Conservation (phyloP, 805 yeast species). For the Kluyveromyces lactis region DNA sequence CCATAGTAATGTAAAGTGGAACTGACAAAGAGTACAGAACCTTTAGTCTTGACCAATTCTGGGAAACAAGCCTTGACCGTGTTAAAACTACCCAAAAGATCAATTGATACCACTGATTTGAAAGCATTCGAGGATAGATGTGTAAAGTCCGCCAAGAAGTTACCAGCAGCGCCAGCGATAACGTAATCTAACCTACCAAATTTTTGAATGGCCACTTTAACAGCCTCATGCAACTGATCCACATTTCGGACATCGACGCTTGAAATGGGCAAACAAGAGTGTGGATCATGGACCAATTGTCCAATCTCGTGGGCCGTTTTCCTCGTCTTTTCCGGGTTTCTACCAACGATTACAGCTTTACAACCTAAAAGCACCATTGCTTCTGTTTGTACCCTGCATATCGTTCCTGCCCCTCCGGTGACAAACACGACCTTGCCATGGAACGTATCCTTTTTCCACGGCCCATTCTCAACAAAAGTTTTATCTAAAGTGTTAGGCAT, state of each 20-base stretch:
- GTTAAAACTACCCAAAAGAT: constrained; percentile 80
- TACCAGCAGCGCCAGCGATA: constrained; percentile 95
- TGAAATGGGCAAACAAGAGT: constrained; percentile 58
- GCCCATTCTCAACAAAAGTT: constrained; percentile 22
- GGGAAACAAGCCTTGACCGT: constrained; percentile 76
- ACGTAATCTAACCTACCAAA: constrained; percentile 80
- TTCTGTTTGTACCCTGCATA: constrained; percentile 83
- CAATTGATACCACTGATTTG: constrained; percentile 80
- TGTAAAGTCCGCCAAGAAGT: constrained; percentile 74
- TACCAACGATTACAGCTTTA: constrained; percentile 76
- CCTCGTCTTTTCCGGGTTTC: constrained; percentile 59
- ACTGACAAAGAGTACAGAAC: constrained; percentile 68
- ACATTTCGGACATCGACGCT: constrained; percentile 73
- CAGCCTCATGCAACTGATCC: constrained; percentile 53
- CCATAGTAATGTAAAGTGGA: constrained; percentile 90
- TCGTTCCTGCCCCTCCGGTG: constrained; percentile 97
- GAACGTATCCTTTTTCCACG: constrained; percentile 57
- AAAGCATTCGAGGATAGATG: constrained; percentile 79
- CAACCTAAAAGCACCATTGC: constrained; percentile 81
- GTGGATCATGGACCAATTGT: constrained; percentile 47
- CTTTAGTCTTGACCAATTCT: constrained; percentile 57
- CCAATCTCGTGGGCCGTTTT: constrained; percentile 60
- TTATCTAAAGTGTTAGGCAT: constrained; percentile 25
- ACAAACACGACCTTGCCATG: constrained; percentile 80
- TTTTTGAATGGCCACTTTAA: constrained; percentile 49